phyloP scores from a whole-genome alignment of 495 filamentous ascomycete species.

The Penicillium cosmopolitanum region DNA sequence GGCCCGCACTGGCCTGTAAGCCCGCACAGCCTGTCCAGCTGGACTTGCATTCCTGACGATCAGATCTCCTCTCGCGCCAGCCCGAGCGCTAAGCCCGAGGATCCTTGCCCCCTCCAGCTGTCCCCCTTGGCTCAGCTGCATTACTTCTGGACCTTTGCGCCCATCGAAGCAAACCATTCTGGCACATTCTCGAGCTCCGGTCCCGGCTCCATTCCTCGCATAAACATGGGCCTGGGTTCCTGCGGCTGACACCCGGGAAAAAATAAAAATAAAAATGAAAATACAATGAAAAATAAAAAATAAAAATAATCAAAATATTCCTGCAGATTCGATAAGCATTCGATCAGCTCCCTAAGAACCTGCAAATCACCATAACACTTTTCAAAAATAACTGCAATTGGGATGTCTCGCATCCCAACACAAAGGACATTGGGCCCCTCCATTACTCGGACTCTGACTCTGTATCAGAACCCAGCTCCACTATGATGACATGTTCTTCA shows the following conservation, averaged over 20 bases:
- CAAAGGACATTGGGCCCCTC: neutral
- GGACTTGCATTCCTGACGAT: constrained; percentile 15
- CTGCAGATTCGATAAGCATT: too few relatives aligned
- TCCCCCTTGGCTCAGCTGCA: constrained; percentile 4
- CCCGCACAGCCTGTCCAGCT: neutral
- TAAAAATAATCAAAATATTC: neutral
- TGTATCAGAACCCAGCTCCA: neutral
- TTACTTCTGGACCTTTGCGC: neutral
- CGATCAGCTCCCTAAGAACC: too few relatives aligned
- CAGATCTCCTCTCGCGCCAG: constrained; percentile 30
- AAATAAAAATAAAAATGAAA: neutral
- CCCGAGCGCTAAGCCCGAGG: constrained; percentile 26
- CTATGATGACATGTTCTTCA: neutral
- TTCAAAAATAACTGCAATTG: neutral
- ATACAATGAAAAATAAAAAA: neutral
- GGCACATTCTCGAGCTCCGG: constrained; percentile 23
- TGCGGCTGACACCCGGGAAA: constrained; percentile 2
- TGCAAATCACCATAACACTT: too few relatives aligned
- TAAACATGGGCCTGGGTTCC: constrained; percentile 18
- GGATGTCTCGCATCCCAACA: constrained; percentile 1
- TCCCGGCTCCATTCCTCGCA: constrained; percentile 15
- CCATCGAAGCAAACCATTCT: constrained; percentile 18
- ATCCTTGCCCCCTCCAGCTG: constrained; percentile 28
- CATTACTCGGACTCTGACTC: neutral
- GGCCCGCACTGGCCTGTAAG: too few relatives aligned